Evolutionary conservation across 2,329 filamentous ascomycete genomes (phyloP).

Genomic region (Penicillium sumatraense): DNA sequence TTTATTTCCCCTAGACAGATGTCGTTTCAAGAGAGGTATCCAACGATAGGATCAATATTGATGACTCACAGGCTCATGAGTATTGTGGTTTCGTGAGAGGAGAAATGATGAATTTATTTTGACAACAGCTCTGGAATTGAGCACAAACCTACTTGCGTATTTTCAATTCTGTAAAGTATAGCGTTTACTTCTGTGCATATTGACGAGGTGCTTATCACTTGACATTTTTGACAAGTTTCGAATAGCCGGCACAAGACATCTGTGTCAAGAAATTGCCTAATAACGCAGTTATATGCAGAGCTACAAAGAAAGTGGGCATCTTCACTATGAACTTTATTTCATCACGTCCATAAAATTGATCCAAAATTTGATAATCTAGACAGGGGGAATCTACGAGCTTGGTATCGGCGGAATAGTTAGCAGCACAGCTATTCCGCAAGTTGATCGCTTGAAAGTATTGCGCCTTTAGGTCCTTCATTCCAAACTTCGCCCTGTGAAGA

Average conservation of each 20-base stretch:
- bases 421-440: no score
- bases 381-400: no score
- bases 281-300: neutral
- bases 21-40: neutral
- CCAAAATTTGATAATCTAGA: no score
- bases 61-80: neutral
- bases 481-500: neutral
- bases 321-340: neutral
- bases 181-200: neutral
- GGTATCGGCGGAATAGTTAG: no score
- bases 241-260: neutral
- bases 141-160: neutral
- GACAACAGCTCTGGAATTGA: neutral
- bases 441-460: no score
- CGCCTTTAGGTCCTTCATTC: no score
- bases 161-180: neutral
- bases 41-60: neutral
- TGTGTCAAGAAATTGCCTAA: neutral
- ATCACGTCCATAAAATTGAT: no score
- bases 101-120: neutral
- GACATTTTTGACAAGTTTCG: neutral
- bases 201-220: neutral
- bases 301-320: neutral
- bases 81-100: neutral
- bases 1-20: neutral